Percentiles rank a stretch among this genome's conserved stretches.
phyloP scores from a whole-genome alignment of 495 filamentous ascomycete species.

The Neurospora africana region DNA sequence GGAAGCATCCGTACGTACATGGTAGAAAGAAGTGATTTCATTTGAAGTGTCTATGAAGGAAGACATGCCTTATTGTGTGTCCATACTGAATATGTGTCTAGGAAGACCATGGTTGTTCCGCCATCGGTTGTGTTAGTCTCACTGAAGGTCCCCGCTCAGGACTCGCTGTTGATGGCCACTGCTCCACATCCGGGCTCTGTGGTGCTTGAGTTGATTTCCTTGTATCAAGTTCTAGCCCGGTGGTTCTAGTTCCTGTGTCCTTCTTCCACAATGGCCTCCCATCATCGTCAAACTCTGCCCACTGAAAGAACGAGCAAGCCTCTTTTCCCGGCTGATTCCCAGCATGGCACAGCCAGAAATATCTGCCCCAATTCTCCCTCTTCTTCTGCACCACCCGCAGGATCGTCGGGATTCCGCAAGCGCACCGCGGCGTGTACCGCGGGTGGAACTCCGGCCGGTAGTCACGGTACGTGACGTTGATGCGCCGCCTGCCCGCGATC shows the following conservation, averaged over 20 bases:
- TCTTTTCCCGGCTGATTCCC: conserved; percentile 66
- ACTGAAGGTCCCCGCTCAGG: background rate
- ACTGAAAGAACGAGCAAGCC: conserved; percentile 73
- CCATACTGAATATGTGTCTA: background rate
- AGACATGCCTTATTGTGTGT: background rate
- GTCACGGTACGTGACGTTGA: conserved; percentile 90
- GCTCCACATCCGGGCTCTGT: background rate
- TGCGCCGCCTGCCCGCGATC: conserved; percentile 61
- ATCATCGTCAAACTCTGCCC: conserved; percentile 83
- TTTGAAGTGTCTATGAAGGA: background rate
- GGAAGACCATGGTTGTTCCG: background rate
- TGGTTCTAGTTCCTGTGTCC: background rate
- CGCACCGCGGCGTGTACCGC: conserved; percentile 49
- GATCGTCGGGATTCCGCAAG: conserved; percentile 59
- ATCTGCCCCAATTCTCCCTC: conserved; percentile 61
- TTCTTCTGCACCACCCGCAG: conserved; percentile 71
- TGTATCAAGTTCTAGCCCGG: background rate
- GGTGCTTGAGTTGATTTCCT: background rate
- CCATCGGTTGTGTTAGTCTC: background rate
- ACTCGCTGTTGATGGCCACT: background rate
- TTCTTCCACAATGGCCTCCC: conserved; percentile 62
- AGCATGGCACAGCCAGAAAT: conserved; percentile 92
- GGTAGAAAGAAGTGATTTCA: background rate
- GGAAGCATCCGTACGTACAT: background rate
- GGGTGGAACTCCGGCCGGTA: conserved; percentile 72